Evolutionary conservation across 139 green algal species (phyloP).

Genomic region (Haematococcus sp.): DNA sequence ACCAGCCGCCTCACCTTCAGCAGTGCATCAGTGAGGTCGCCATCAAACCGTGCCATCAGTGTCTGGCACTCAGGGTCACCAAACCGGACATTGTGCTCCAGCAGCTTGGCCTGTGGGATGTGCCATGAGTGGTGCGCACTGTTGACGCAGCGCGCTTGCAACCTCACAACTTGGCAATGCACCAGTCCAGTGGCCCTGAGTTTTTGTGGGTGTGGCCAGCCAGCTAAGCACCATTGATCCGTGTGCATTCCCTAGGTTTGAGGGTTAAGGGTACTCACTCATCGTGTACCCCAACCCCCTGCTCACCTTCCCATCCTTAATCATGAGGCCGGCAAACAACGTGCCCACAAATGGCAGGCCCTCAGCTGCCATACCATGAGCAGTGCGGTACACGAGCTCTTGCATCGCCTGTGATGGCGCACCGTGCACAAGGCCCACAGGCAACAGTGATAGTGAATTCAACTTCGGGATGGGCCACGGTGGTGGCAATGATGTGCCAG

Average conservation of each 20-base stretch:
- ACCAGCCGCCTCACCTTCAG: conserved; percentile 20
- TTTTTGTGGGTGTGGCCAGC: no score
- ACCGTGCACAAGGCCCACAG: not conserved
- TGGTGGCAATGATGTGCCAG: no score
- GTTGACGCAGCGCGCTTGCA: no score
- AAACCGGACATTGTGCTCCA: conserved; percentile 98
- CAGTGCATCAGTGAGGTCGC: conserved; percentile 83
- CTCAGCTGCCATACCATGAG: conserved; percentile 81
- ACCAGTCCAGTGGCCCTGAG: no score
- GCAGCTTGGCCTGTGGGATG: conserved; percentile 80
- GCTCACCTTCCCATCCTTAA: conserved; percentile 75
- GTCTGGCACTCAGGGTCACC: conserved; percentile 97
- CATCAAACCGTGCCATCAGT: conserved; percentile 87
- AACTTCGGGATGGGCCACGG: no score
- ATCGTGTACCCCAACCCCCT: no score
- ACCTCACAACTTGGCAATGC: no score
- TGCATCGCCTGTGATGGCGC: conserved; percentile 66
- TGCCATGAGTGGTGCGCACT: no score
- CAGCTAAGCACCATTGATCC: no score
- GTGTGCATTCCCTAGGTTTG: no score
- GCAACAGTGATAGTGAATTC: not conserved
- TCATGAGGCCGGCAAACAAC: conserved; percentile 98
- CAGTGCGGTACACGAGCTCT: conserved; percentile 85
- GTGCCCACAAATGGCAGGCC: conserved; percentile 86
- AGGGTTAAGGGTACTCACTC: no score